Conservation (phyloP, 495 filamentous ascomycete species). For the Tirmania nivea region DNA sequence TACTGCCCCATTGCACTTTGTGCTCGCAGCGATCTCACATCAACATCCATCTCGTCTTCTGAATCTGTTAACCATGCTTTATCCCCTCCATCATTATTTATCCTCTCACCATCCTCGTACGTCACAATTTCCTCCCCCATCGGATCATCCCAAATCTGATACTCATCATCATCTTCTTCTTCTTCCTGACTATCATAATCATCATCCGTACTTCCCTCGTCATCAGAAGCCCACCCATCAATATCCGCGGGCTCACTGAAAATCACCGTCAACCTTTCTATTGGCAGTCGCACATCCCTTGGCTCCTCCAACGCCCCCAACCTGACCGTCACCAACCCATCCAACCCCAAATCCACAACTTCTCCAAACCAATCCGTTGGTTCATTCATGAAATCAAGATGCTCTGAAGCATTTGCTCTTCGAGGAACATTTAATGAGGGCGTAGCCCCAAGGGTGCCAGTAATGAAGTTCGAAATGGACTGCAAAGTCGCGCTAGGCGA, state of each 20-base stretch:
- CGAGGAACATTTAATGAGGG: neutral
- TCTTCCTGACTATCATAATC: constrained; percentile 17
- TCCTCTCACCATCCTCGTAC: constrained; percentile 22
- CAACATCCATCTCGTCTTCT: constrained; percentile 17
- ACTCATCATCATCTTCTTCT: constrained; percentile 14
- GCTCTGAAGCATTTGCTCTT: neutral
- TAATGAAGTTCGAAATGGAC: neutral
- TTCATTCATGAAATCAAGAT: neutral
- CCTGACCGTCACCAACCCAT: constrained; percentile 33
- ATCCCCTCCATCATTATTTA: constrained; percentile 21
- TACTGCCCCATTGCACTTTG: neutral
- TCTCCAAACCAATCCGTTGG: constrained; percentile 33
- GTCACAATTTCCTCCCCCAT: constrained; percentile 20
- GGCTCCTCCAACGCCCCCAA: constrained; percentile 28
- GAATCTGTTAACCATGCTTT: constrained; percentile 22
- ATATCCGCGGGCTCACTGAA: constrained; percentile 17
- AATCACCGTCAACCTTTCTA: constrained; percentile 27
- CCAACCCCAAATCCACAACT: constrained; percentile 30
- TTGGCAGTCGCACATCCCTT: constrained; percentile 27
- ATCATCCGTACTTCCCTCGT: constrained; percentile 16
- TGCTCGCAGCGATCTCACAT: constrained; percentile 7
- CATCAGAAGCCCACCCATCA: constrained; percentile 6
- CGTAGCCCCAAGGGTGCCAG: neutral
- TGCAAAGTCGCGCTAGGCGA: neutral
- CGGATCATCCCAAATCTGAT: constrained; percentile 22